These are phyloP conservation scores for Apiospora malaysiana DNA, from an alignment of 2,329 filamentous ascomycete genomes.

Conservation along the genomic window DNA sequence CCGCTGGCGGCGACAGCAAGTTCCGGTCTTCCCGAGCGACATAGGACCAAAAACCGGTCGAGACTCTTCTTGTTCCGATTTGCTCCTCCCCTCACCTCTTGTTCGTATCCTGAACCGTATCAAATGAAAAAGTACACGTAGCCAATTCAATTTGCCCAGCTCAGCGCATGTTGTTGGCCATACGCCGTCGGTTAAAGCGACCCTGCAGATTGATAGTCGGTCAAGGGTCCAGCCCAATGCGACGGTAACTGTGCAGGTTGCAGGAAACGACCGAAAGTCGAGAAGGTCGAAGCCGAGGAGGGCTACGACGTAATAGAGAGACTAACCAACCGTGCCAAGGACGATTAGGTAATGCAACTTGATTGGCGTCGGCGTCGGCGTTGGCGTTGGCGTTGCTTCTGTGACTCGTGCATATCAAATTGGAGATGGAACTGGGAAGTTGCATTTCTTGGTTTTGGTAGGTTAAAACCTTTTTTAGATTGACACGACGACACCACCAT, in stretches of 20 bases:
- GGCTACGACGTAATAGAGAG: too few relatives aligned
- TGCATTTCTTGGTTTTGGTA: neutral
- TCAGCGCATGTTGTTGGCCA: neutral
- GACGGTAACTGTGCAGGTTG: neutral
- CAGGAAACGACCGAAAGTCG: neutral
- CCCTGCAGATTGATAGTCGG: conserved; percentile 14
- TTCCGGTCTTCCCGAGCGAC: neutral
- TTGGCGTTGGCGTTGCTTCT: neutral
- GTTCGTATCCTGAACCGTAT: neutral
- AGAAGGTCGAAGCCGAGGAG: too few relatives aligned
- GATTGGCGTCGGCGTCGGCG: too few relatives aligned
- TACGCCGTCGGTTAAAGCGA: neutral
- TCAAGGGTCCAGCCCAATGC: conserved; percentile 9
- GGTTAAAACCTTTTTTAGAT: neutral
- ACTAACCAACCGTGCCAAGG: neutral
- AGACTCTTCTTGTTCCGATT: neutral
- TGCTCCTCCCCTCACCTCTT: neutral
- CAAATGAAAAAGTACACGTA: neutral
- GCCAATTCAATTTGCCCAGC: neutral
- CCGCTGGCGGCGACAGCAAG: neutral
- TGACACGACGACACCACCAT: neutral
- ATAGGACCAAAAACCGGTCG: too few relatives aligned
- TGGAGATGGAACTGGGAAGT: neutral
- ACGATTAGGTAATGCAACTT: neutral
- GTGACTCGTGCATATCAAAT: neutral